These are phyloP conservation scores for Polyplosphaeria fusca DNA, from an alignment of 495 filamentous ascomycete genomes.

Conservation along the genomic window DNA sequence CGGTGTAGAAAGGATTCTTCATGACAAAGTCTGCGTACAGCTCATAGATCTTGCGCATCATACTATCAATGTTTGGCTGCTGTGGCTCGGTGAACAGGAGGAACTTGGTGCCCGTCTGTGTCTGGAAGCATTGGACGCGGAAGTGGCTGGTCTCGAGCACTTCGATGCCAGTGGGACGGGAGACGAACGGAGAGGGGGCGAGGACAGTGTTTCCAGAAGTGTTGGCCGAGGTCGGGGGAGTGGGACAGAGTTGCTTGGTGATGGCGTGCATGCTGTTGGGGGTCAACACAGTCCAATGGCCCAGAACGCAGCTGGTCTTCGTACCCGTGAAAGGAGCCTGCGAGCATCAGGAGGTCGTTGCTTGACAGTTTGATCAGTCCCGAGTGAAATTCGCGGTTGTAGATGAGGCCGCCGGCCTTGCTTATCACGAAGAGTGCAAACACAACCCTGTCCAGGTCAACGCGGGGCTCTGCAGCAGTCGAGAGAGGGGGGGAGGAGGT, in stretches of 20 bases:
- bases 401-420: conserved; percentile 94
- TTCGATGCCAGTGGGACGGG: conserved; percentile 71
- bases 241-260: conserved; percentile 38
- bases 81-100: conserved; percentile 90
- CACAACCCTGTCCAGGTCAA: conserved; percentile 64
- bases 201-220: conserved; percentile 34
- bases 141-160: conserved; percentile 88
- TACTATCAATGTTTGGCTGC: conserved; percentile 79
- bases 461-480: not conserved
- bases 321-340: conserved; percentile 94
- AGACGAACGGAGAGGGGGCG: conserved; percentile 47
- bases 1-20: conserved; percentile 98
- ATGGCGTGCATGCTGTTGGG: conserved; percentile 41
- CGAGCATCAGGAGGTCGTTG: conserved; percentile 96
- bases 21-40: conserved; percentile 95
- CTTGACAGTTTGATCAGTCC: conserved; percentile 80
- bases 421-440: conserved; percentile 95
- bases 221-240: conserved; percentile 33
- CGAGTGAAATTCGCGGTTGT: conserved; percentile 85
- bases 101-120: conserved; percentile 91
- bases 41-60: conserved; percentile 84
- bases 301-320: conserved; percentile 46
- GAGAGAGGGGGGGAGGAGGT: not conserved
- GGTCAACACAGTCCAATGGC: not conserved
- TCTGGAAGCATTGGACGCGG: conserved; percentile 91